Evolutionary conservation across 257 asterid genomes (phyloP).

Genomic region (Thymus quinquecostatus): DNA sequence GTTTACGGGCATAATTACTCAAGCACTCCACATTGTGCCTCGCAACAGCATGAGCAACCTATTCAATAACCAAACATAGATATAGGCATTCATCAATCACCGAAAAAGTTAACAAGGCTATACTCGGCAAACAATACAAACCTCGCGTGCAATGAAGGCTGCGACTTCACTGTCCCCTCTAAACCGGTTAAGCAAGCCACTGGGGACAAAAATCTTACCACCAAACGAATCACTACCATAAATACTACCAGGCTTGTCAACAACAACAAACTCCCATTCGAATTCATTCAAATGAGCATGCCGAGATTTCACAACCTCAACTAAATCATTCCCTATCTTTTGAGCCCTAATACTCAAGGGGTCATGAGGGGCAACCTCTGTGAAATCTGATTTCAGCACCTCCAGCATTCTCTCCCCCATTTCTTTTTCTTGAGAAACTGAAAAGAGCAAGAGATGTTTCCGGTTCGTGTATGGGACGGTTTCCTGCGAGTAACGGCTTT

Average conservation of each 20-base stretch:
- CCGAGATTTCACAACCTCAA: slow-evolving; percentile 60
- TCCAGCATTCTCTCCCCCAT: slow-evolving; percentile 67
- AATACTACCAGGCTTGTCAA: slow-evolving; percentile 58
- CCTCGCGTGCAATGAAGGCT: slow-evolving; percentile 88
- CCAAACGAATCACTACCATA: slow-evolving; percentile 91
- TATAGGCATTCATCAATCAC: slow-evolving; percentile 9
- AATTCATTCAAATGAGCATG: slow-evolving; percentile 74
- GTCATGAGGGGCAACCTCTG: slow-evolving; percentile 82
- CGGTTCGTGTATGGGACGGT: slow-evolving; percentile 85
- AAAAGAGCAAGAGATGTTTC: slow-evolving; percentile 79
- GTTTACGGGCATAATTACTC: slow-evolving; percentile 60
- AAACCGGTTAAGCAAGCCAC: slow-evolving; percentile 83
- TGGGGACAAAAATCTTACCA: slow-evolving; percentile 96
- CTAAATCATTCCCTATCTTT: slow-evolving; percentile 64
- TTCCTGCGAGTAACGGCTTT: slow-evolving; percentile 44
- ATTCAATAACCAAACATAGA: slow-evolving; percentile 20
- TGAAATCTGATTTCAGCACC: slow-evolving; percentile 49
- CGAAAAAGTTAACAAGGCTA: background rate
- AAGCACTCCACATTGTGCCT: slow-evolving; percentile 82
- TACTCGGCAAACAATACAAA: slow-evolving; percentile 7
- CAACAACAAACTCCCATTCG: slow-evolving; percentile 92
- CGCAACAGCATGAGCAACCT: slow-evolving; percentile 96
- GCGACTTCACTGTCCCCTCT: slow-evolving; percentile 84
- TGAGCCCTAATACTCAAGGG: slow-evolving; percentile 85
- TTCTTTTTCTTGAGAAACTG: slow-evolving; percentile 52